Evolutionary conservation across 352 stramenopile species (phyloP).

Genomic region (Blastocystis sp.): DNA sequence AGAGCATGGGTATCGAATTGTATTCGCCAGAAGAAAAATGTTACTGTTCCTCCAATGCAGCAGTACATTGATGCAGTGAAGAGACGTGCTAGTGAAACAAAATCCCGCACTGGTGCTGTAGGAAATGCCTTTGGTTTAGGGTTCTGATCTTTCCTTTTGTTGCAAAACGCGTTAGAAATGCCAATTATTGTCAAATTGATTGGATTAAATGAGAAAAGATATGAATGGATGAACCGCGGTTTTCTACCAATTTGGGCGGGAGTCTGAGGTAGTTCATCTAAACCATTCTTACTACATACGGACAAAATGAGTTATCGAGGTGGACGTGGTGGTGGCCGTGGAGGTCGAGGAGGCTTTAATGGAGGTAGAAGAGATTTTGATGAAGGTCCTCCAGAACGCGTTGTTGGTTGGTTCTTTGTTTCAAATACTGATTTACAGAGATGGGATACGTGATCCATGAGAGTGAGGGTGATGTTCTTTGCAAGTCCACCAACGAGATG

Average conservation of each 20-base stretch:
- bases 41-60: slow-evolving; percentile 76
- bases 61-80: slow-evolving; percentile 79
- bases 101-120: neutral
- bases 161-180: too few relatives aligned
- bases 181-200: neutral
- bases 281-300: slow-evolving; percentile 11
- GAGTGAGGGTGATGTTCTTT: slow-evolving; percentile 95
- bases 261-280: neutral
- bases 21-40: slow-evolving; percentile 79
- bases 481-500: slow-evolving; percentile 88
- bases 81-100: slow-evolving; percentile 73
- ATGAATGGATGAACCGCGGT: neutral
- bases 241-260: neutral
- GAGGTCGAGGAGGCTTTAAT: slow-evolving; percentile 59
- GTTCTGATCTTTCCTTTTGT: slow-evolving; percentile 32
- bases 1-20: slow-evolving; percentile 85
- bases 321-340: slow-evolving; percentile 68
- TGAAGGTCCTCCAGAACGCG: slow-evolving; percentile 69
- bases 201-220: neutral
- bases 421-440: slow-evolving; percentile 75
- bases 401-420: slow-evolving; percentile 63
- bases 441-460: slow-evolving; percentile 90
- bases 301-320: slow-evolving; percentile 68
- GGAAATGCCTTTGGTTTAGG: slow-evolving; percentile 11
- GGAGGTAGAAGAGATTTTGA: slow-evolving; percentile 67